phyloP scores from a whole-genome alignment of 129 eudicot genomes.

The Flaveria brownii region DNA sequence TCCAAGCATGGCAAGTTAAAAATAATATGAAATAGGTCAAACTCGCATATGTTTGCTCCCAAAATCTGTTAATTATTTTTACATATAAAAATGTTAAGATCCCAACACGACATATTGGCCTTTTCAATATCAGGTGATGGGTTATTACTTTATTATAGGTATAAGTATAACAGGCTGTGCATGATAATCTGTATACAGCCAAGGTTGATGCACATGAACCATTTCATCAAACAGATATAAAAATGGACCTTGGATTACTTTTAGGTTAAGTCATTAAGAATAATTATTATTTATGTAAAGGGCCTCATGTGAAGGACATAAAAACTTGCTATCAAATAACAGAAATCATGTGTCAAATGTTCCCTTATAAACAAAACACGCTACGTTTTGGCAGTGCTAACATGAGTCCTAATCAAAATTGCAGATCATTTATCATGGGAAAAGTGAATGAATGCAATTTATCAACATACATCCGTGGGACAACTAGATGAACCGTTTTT shows the following conservation, averaged over 20 bases:
- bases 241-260: not conserved
- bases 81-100: slow-evolving; percentile 7
- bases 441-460: not conserved
- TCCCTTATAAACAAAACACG: slow-evolving; percentile 1
- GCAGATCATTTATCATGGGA: not conserved
- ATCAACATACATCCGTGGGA: slow-evolving; percentile 5
- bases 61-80: slow-evolving; percentile 3
- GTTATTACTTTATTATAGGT: not conserved
- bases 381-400: slow-evolving; percentile 8
- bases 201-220: slow-evolving; percentile 3
- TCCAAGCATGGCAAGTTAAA: slow-evolving; percentile 26
- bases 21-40: slow-evolving; percentile 7
- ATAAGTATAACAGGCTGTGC: not conserved
- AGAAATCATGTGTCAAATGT: slow-evolving; percentile 4
- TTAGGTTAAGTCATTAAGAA: not conserved
- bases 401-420: slow-evolving; percentile 8
- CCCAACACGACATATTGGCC: not conserved
- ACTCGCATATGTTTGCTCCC: slow-evolving; percentile 17
- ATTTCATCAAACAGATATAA: not conserved
- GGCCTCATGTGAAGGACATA: slow-evolving; percentile 9
- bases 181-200: not conserved
- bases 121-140: not conserved
- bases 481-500: not conserved
- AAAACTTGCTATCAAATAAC: not conserved
- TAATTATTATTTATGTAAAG: not conserved